Evolutionary conservation across 345 rosid genomes (phyloP).

Genomic region (Pseudoturritis turrita): DNA sequence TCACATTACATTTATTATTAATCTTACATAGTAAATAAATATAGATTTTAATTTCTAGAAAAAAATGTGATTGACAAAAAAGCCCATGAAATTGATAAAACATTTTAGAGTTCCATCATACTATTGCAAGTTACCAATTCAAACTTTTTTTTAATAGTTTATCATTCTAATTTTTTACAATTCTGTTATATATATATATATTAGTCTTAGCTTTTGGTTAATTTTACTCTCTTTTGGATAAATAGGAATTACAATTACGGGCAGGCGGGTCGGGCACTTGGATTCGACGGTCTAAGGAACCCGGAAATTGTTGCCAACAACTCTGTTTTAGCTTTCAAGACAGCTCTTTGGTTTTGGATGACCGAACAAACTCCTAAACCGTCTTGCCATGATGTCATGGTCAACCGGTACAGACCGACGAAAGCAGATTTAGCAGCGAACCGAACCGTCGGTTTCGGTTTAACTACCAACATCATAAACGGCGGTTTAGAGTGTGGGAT

Average conservation of each 20-base stretch:
- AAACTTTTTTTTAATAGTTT: not conserved
- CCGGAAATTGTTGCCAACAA: slow-evolving; percentile 54
- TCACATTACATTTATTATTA: too few species aligned
- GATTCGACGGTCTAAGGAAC: slow-evolving; percentile 37
- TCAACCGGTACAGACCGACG: slow-evolving; percentile 41
- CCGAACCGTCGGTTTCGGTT: slow-evolving; percentile 48
- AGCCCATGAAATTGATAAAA: too few species aligned
- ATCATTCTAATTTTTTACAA: too few species aligned
- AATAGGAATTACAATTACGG: slow-evolving; percentile 55
- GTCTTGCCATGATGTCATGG: slow-evolving; percentile 58
- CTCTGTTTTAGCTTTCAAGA: slow-evolving; percentile 49
- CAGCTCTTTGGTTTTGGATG: slow-evolving; percentile 82
- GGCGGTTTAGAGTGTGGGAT: slow-evolving; percentile 62
- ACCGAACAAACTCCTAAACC: slow-evolving; percentile 54
- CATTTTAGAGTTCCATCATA: not conserved
- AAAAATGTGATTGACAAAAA: too few species aligned
- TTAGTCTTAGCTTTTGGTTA: not conserved
- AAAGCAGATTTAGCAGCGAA: slow-evolving; percentile 37
- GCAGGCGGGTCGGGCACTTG: slow-evolving; percentile 43
- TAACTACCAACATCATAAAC: slow-evolving; percentile 56
- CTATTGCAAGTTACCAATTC: not conserved
- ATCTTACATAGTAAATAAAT: too few species aligned
- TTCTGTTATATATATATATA: too few species aligned
- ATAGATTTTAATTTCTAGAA: too few species aligned
- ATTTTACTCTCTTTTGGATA: not conserved